A percentile compares a stretch with the other conserved stretches of the same genome.
Evolutionary conservation across 2,329 filamentous ascomycete species (phyloP).

Genomic region (Gaeumannomyces tritici): DNA sequence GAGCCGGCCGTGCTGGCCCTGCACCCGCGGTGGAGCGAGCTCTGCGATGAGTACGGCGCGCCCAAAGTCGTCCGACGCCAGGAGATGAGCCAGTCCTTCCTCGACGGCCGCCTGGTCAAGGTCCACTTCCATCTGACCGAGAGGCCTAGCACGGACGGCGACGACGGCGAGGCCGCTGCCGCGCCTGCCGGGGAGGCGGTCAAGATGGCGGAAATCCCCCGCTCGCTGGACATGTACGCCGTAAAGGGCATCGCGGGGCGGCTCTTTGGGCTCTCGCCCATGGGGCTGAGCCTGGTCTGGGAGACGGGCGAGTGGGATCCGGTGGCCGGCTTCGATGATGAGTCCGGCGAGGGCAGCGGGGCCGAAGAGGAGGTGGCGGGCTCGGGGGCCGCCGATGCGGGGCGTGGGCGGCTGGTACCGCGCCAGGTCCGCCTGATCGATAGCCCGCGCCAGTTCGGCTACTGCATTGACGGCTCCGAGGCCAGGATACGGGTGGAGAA

Average conservation of each 20-base stretch:
- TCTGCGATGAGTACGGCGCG: constrained; percentile 69
- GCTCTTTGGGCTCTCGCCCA: constrained; percentile 55
- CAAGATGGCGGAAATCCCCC: constrained; percentile 51
- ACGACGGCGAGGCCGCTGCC: not conserved
- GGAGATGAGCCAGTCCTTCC: constrained; percentile 63
- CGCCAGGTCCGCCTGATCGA: constrained; percentile 73
- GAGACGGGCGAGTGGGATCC: constrained; percentile 90
- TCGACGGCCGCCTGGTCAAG: constrained; percentile 67
- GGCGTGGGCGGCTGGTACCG: constrained; percentile 50
- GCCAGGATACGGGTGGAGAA: constrained; percentile 63
- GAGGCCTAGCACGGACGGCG: not conserved
- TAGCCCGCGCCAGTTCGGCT: constrained; percentile 72
- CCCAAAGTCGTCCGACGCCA: constrained; percentile 51
- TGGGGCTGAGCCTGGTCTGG: constrained; percentile 63
- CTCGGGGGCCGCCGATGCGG: constrained; percentile 10
- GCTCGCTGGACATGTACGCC: constrained; percentile 69
- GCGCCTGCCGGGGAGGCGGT: constrained; percentile 8
- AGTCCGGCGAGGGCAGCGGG: constrained; percentile 42
- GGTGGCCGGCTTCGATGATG: constrained; percentile 51
- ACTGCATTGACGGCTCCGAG: constrained; percentile 67
- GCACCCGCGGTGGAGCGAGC: constrained; percentile 63
- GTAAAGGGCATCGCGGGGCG: constrained; percentile 70
- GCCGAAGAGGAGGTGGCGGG: constrained; percentile 32
- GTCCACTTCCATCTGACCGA: constrained; percentile 40
- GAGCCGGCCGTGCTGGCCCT: constrained; percentile 43